A percentile compares a stretch with the other conserved stretches of the same genome.
phyloP scores from a whole-genome alignment of 257 asterid genomes.

The Penstemon barbatus region DNA sequence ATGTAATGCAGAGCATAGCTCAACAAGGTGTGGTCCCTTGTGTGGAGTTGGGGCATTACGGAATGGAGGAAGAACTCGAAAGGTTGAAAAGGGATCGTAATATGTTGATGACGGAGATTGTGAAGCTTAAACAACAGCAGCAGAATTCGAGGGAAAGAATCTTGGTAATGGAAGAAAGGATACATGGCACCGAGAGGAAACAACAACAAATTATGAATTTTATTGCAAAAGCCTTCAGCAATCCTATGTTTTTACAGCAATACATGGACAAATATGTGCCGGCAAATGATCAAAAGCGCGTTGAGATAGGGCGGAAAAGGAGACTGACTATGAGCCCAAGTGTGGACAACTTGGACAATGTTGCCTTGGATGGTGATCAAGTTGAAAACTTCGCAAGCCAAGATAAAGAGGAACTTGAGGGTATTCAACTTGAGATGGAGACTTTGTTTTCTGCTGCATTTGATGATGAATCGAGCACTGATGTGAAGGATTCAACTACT shows the following conservation, averaged over 20 bases:
- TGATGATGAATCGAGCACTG: conserved; percentile 50
- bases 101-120: conserved; percentile 56
- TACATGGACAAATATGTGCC: conserved; percentile 35
- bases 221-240: conserved; percentile 65
- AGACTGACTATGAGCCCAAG: conserved; percentile 64
- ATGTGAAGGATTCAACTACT: conserved; percentile 23
- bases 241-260: conserved; percentile 55
- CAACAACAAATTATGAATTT: conserved; percentile 69
- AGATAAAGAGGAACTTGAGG: conserved; percentile 38
- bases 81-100: conserved; percentile 56
- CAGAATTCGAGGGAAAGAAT: conserved; percentile 53
- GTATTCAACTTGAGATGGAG: conserved; percentile 42
- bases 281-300: conserved; percentile 30
- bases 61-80: conserved; percentile 77
- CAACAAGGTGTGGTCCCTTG: conserved; percentile 57
- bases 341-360: conserved; percentile 42
- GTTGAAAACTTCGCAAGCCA: conserved; percentile 18
- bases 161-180: conserved; percentile 57
- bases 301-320: conserved; percentile 79
- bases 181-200: conserved; percentile 52
- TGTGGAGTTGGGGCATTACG: conserved; percentile 60
- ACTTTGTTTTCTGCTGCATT: conserved; percentile 41
- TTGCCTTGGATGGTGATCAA: conserved; percentile 27
- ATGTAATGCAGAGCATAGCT: conserved; percentile 32
- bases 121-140: conserved; percentile 74